Evolutionary conservation across 768 basidiomycete species (phyloP).

Genomic region (Mycena filopes): DNA sequence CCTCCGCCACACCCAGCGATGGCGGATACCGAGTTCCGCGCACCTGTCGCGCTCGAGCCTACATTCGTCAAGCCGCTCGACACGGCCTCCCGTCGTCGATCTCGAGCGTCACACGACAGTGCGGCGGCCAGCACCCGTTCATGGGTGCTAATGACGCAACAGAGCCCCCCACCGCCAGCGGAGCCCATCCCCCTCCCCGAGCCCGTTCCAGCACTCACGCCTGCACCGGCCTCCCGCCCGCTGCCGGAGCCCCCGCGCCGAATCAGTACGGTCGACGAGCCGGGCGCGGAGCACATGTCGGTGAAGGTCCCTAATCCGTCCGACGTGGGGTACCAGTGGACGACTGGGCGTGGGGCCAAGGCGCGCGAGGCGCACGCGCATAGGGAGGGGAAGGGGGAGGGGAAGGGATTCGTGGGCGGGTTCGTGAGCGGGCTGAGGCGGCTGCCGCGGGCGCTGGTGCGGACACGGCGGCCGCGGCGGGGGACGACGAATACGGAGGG

Average conservation of each 20-base stretch:
- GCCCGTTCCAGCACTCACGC: slow-evolving; percentile 18
- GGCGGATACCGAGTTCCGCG: slow-evolving; percentile 26
- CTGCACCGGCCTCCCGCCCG: slow-evolving; percentile 16
- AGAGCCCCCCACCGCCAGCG: slow-evolving; percentile 27
- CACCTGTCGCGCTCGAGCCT: slow-evolving; percentile 5
- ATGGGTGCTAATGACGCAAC: slow-evolving; percentile 30
- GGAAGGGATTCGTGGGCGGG: slow-evolving; percentile 29
- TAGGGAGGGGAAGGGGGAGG: not conserved
- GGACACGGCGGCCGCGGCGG: slow-evolving; percentile 18
- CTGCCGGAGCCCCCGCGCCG: slow-evolving; percentile 25
- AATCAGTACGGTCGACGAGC: slow-evolving; percentile 5
- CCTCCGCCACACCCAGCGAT: not conserved
- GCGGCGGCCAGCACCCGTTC: slow-evolving; percentile 33
- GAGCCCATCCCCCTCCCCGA: slow-evolving; percentile 27
- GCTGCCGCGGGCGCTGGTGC: slow-evolving; percentile 28
- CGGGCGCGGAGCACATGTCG: slow-evolving; percentile 25
- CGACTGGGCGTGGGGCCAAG: slow-evolving; percentile 15
- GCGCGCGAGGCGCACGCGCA: slow-evolving; percentile 18
- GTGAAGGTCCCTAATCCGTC: slow-evolving; percentile 14
- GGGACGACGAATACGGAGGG: slow-evolving; percentile 27
- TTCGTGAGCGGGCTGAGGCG: slow-evolving; percentile 31
- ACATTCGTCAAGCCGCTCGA: slow-evolving; percentile 20
- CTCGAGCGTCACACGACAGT: slow-evolving; percentile 27
- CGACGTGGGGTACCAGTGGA: slow-evolving; percentile 29
- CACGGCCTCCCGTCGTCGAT: slow-evolving; percentile 19